Evolutionary conservation across 1,284 basidiomycete species (phyloP), one percentile per base, ranked within the genome.

Genomic region (Dichomitus squalens): DNA sequence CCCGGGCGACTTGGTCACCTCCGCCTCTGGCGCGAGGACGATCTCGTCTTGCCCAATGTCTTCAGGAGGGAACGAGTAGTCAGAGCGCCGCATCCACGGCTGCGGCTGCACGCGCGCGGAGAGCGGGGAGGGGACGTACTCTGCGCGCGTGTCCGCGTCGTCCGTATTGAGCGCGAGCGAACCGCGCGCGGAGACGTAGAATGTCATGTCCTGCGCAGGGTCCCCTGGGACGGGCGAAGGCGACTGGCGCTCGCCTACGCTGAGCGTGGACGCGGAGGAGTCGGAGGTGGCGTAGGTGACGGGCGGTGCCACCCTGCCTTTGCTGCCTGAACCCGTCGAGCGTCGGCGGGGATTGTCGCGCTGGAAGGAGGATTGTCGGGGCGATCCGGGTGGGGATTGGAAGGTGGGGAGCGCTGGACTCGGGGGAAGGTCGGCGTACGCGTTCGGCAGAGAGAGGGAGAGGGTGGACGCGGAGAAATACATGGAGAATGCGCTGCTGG

Each of bases 381-480:
- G 56, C 2, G 53, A 49, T 8, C 52, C 41, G 4, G 34, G 55
- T 6, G 41, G 36, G 11, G 53, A 43, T 16, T 49, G 57, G 53
- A 57, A 36, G 4, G 23, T 36, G 6, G 52, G 60, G 23, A 65
- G 43, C 5, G 61, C 52, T 3, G 66, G 63, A 52, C 59, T 66
- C 23, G 68, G 64, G 23, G 65, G 62, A 25, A 68, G 48, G 50
- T 78, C 75, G 35, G 77, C 70, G 29, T 77, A 79, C 7, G 74
- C 70, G 31, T 73, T 72, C 20, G 77, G 63, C 52, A 67, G 61
- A 56, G 70, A 67, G 63, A 72, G 66, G 64, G 70, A 68, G 69
- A 73, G 60, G 64, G 64, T 72, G 25, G 79, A 83, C 4, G 76
- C 59, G 1, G 81, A 80, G 69, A 87, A 85, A 64, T 84, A 84